These are phyloP conservation scores for Cymbidium sinense DNA, from an alignment of 106 monocot species.

Conservation along the genomic window DNA sequence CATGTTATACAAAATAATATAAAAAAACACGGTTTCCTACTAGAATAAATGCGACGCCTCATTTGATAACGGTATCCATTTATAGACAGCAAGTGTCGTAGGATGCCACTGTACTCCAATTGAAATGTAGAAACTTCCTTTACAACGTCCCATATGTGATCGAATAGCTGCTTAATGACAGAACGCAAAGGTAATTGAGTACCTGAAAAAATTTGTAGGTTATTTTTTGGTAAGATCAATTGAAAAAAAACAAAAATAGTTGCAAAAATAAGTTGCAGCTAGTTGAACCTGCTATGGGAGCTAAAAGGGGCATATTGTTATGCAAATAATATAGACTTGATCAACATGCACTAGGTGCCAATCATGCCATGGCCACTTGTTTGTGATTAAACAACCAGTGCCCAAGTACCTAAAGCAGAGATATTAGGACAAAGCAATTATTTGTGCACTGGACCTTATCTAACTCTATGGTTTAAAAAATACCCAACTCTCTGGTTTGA, in stretches of 20 bases:
- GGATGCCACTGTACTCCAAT: slow-evolving; percentile 69
- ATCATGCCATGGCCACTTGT: neutral
- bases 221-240: neutral
- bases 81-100: slow-evolving; percentile 52
- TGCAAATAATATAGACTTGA: neutral
- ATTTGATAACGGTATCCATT: slow-evolving; percentile 77
- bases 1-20: neutral
- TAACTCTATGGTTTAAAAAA: neutral
- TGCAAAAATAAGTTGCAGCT: neutral
- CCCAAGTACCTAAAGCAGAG: neutral
- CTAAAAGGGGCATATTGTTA: neutral
- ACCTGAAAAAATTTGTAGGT: slow-evolving; percentile 30
- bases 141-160: slow-evolving; percentile 68
- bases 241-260: neutral
- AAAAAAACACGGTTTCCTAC: slow-evolving; percentile 27
- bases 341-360: neutral
- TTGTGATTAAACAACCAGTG: neutral
- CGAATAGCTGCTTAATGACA: slow-evolving; percentile 60
- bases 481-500: neutral
- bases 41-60: slow-evolving; percentile 51
- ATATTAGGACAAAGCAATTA: neutral
- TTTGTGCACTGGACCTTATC: neutral
- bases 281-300: neutral
- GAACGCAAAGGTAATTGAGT: slow-evolving; percentile 42
- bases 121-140: slow-evolving; percentile 52